These are phyloP conservation scores for Rhizoctonia solani DNA, from an alignment of 1,284 basidiomycete genomes.

Conservation along the genomic window DNA sequence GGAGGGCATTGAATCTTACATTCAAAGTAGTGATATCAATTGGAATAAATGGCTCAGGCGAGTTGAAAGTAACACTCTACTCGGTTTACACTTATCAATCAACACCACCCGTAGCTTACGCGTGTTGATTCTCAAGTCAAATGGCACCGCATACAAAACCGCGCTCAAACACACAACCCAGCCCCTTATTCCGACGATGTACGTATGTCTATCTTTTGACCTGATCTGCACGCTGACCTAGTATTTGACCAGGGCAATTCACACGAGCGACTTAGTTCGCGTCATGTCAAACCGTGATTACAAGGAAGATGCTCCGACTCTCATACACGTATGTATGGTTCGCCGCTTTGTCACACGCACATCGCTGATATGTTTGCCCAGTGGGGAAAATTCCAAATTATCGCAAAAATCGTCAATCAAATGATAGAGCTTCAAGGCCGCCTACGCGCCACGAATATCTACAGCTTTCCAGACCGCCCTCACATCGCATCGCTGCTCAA, in stretches of 20 bases:
- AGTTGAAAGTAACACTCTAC: neutral
- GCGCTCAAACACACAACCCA: conserved; percentile 77
- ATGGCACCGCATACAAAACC: conserved; percentile 76
- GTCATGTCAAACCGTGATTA: conserved; percentile 75
- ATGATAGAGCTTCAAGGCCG: conserved; percentile 72
- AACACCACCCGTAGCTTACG: conserved; percentile 61
- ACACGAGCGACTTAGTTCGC: conserved; percentile 75
- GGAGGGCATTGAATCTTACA: conserved; percentile 59
- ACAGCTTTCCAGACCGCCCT: conserved; percentile 58
- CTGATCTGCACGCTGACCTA: conserved; percentile 7
- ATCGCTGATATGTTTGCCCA: neutral
- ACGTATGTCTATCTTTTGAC: conserved; percentile 42
- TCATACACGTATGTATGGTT: conserved; percentile 57
- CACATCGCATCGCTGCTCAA: conserved; percentile 58
- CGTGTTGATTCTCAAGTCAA: conserved; percentile 65
- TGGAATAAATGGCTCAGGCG: conserved; percentile 65
- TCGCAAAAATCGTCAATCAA: conserved; percentile 68
- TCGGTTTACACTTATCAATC: neutral
- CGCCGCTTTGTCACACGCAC: neutral
- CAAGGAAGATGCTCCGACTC: conserved; percentile 60
- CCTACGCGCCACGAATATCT: conserved; percentile 61
- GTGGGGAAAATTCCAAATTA: conserved; percentile 85
- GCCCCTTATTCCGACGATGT: conserved; percentile 81
- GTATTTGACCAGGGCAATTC: conserved; percentile 66
- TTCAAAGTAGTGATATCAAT: conserved; percentile 63